Base-by-base conservation (phyloP, 352 stramenopile genomes). In the Phytophthora meadii region DNA sequence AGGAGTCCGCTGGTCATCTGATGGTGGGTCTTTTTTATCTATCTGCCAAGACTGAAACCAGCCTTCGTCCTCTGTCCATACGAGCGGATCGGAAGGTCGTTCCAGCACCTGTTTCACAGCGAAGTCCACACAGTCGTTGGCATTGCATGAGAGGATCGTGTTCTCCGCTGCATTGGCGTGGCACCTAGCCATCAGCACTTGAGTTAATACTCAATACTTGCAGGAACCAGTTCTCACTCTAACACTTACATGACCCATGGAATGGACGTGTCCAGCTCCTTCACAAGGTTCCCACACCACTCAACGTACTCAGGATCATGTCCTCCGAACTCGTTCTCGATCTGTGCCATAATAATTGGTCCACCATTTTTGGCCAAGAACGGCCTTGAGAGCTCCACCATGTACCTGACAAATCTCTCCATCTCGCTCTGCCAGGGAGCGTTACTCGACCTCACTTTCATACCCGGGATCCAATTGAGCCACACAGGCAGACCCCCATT, bases 41-140 rank as follows among this genome's bases (percentile, higher is more conserved):
- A 79, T 73, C n/a, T 73, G 55, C 83, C 83, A 92, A 0, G 75
- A 85, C 55, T 89, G 57, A 65, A 87, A 92, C 83, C 83, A 92
- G 15, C 79, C 83, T 71, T 92, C 83, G 37, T 92, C 76, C 54
- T 92, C 83, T 7, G 84, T 91, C 84, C 84, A 93, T n/a, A 91
- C 71, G 14, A 93, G 72, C 15, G 84, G 84, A 45, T 87, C 67
- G 0, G 50, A 66, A 0, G 81, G 77, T 0, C 70, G 76, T 2
- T 81, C 57, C 17, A 76, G 68, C n/a, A 72, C 70, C 12, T 85
- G 74, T 3, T 77, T 78, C 4, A 59, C 36, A 0, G 82, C 82
- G 57, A 93, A 91, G 17, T 82, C 68, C 7, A 90, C 70, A 27
- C 84, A 93, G 48, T 93, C 82, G 53, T 90, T 76, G 37, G 40